A percentile compares a stretch with the other conserved stretches of the same genome.
These are phyloP conservation scores for Hirschioporus abietinus DNA, from an alignment of 768 basidiomycete genomes.

Conservation along the genomic window DNA sequence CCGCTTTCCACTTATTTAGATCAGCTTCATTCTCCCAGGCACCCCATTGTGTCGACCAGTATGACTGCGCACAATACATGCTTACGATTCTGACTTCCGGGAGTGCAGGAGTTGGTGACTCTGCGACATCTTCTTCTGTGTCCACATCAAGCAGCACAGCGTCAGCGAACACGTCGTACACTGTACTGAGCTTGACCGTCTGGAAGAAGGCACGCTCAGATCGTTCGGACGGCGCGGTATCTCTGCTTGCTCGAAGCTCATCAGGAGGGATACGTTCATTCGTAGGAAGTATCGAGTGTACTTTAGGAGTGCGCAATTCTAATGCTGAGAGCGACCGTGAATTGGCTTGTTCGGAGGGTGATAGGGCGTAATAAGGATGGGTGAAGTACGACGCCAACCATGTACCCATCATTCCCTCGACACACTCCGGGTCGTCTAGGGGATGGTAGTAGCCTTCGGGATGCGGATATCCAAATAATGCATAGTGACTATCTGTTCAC, in stretches of 20 bases:
- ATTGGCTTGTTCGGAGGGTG: not conserved
- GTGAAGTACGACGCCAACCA: not conserved
- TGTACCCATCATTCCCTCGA: not conserved
- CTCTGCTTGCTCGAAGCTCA: not conserved
- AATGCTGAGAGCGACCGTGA: not conserved
- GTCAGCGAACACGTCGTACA: not conserved
- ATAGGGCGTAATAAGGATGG: not conserved
- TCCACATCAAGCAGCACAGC: not conserved
- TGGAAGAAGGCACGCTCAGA: not conserved
- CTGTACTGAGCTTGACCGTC: not conserved
- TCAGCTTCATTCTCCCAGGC: constrained; percentile 1
- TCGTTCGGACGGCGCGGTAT: not conserved
- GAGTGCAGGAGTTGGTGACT: not conserved
- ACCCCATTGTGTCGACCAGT: not conserved
- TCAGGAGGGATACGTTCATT: not conserved
- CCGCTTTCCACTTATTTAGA: not conserved
- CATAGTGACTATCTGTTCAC: not conserved
- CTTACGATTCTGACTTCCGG: not conserved
- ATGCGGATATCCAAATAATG: not conserved
- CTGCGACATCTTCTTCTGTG: not conserved
- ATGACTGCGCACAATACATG: not conserved
- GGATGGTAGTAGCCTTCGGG: constrained; percentile 1
- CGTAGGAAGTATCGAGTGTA: not conserved
- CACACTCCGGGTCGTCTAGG: not conserved
- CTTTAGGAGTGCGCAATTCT: not conserved